A percentile compares a stretch with the other conserved stretches of the same genome.
Evolutionary conservation across 441 rosid genomes (phyloP).

Genomic region (Adansonia grandidieri): DNA sequence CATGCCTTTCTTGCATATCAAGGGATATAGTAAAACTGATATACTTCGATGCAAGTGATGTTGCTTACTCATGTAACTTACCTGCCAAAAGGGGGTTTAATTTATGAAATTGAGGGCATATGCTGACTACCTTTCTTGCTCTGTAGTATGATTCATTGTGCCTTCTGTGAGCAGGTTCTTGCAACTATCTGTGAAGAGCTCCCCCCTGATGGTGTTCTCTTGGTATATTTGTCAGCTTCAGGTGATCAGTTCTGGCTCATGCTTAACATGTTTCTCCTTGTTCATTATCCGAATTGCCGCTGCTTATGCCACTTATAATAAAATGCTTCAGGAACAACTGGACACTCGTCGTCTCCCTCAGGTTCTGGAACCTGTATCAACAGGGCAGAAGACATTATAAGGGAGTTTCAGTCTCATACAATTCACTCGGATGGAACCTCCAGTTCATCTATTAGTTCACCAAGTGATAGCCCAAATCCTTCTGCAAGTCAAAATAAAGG

Average conservation of each 20-base stretch:
- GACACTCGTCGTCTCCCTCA: conserved; percentile 50
- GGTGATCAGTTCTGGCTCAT: conserved; percentile 45
- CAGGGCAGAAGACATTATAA: conserved; percentile 48
- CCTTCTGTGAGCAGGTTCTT: conserved; percentile 64
- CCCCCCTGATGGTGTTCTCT: conserved; percentile 76
- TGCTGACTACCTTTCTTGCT: conserved; percentile 1
- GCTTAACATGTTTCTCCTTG: not conserved
- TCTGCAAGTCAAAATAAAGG: conserved; percentile 53
- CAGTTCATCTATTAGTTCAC: conserved; percentile 45
- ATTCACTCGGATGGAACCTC: conserved; percentile 52
- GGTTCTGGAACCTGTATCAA: conserved; percentile 52
- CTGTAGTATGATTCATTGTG: conserved; percentile 9
- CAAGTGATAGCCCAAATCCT: conserved; percentile 44
- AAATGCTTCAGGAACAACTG: conserved; percentile 54
- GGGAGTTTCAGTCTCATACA: conserved; percentile 55
- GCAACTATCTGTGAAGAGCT: conserved; percentile 90
- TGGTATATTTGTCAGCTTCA: conserved; percentile 87
- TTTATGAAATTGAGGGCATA: not conserved
- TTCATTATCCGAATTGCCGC: conserved; percentile 20
- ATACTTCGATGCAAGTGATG: not conserved
- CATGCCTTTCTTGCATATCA: not conserved
- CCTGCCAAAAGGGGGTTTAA: conserved; percentile 6
- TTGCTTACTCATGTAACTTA: not conserved
- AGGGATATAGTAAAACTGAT: not conserved
- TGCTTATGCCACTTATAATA: conserved; percentile 34